Percentiles rank a stretch among this genome's conserved stretches.
Conservation (phyloP, 2,329 filamentous ascomycete species). For the Penicillium sp. region DNA sequence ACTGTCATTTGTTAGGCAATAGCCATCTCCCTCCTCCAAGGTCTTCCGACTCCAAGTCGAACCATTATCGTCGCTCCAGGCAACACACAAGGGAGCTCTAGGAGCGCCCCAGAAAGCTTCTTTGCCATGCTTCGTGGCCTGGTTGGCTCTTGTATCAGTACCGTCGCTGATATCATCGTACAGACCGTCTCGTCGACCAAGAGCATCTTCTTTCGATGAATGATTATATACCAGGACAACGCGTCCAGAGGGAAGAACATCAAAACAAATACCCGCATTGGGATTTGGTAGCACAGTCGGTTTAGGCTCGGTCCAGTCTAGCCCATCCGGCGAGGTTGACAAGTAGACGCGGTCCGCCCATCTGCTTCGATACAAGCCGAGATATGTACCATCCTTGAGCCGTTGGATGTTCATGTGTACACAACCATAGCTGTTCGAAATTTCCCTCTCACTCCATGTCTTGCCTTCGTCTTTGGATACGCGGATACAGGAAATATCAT, state of each 20-base stretch:
- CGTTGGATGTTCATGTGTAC: constrained; percentile 50
- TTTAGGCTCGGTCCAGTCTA: constrained; percentile 41
- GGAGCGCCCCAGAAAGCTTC: constrained; percentile 50
- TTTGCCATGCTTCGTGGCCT: constrained; percentile 37
- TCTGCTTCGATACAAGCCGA: constrained; percentile 46
- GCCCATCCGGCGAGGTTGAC: constrained; percentile 42
- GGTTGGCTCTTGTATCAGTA: constrained; percentile 43
- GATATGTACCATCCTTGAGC: constrained; percentile 29
- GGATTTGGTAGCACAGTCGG: constrained; percentile 45
- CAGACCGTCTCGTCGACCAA: constrained; percentile 41
- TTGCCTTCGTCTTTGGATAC: constrained; percentile 41
- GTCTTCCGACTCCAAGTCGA: constrained; percentile 41
- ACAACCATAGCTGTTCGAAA: constrained; percentile 41
- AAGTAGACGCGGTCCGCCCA: constrained; percentile 50
- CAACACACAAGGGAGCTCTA: constrained; percentile 23
- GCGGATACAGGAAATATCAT: constrained; percentile 46
- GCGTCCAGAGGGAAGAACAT: constrained; percentile 38
- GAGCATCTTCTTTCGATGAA: constrained; percentile 35
- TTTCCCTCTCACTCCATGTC: constrained; percentile 43
- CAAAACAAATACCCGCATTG: constrained; percentile 47
- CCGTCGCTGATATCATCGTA: constrained; percentile 50
- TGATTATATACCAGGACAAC: constrained; percentile 46
- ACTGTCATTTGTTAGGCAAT: constrained; percentile 50
- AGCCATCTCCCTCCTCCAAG: constrained; percentile 49
- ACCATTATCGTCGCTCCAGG: constrained; percentile 38